Conservation (phyloP, 75 land plant genomes). For the Pinus taeda region DNA sequence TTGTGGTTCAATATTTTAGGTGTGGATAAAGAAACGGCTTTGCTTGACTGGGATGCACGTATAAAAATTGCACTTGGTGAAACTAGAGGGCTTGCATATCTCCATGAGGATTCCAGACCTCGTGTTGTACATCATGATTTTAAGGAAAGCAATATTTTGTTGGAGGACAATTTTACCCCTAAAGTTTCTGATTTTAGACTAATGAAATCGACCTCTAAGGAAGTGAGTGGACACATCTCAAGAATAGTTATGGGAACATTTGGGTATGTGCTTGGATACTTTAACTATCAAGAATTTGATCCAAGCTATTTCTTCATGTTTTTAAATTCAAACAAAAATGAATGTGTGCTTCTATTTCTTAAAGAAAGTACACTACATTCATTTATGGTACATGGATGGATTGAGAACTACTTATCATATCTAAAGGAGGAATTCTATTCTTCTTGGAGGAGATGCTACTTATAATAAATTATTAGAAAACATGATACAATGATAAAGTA, state of each 20-base stretch:
- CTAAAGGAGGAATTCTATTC: not conserved
- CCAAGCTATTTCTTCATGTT: not conserved
- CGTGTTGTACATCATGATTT: conserved; percentile 93
- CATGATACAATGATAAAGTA: no score
- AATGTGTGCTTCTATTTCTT: not conserved
- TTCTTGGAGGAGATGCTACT: no score
- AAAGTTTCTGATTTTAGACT: conserved; percentile 95
- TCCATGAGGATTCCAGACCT: conserved; percentile 94
- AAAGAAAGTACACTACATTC: not conserved
- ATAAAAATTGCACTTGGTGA: conserved; percentile 95
- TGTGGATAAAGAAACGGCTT: conserved; percentile 49
- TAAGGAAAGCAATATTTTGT: conserved; percentile 90
- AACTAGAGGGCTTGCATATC: conserved; percentile 86
- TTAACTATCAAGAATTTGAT: not conserved
- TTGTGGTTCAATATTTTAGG: conserved; percentile 37
- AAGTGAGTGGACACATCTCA: conserved; percentile 71
- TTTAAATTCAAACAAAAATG: no score
- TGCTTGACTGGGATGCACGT: conserved; percentile 86
- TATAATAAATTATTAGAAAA: no score
- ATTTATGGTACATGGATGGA: conserved; percentile 9
- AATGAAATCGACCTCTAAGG: conserved; percentile 81
- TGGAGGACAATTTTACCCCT: conserved; percentile 90
- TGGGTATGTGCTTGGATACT: conserved; percentile 47
- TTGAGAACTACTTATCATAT: not conserved
- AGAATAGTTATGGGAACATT: conserved; percentile 97